Base-by-base conservation (phyloP, 2,329 filamentous ascomycete genomes). In the Claviceps humidiphila region DNA sequence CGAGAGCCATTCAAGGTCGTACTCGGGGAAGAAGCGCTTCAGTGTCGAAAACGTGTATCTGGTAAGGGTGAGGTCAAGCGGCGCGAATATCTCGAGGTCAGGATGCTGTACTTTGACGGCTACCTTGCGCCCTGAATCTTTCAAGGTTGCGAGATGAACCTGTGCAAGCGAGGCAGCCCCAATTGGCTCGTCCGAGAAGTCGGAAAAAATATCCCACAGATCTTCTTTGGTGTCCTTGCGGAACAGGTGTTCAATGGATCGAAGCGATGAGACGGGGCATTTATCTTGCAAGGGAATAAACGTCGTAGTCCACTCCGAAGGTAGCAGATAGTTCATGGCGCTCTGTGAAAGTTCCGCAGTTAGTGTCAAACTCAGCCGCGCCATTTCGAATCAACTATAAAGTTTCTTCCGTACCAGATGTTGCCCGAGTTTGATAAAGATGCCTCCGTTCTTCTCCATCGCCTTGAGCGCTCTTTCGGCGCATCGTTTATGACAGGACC, bases 101-200 rank as follows among this genome's bases (percentile, higher is more conserved):
- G 93, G 93, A 69, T 98, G 93, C 65, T 98, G 93, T 11, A 98
- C 85, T 69, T 98, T 98, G 61, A 98, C 93, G 0, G 93, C 93
- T 9, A 98, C 93, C 61, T 82, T 84, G 66, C 89, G 85, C 5
- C 88, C 88, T 0, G 81, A 88, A 55, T 85, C 87, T 60, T 84
- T 88, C 51, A 96, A 72, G 0, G 81, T 88, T 5, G 91, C 93
- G 45, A 91, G 74, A 66, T 98, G 93, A 1, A 98, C 93, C 65
- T 98, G 93, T 0, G 93, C 93, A 42, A 98, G 76, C 26, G 89
- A 96, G 2, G 93, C 93, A 1, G 93, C 91, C 41, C 93, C 93
- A 58, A 96, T 90, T 1, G 93, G 93, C 55, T 78, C 72, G 30
- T 74, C 70, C 1, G 87, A 82, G 63, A 98, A 98, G 4, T 89